Evolutionary conservation across 2,329 filamentous ascomycete species (phyloP).

Genomic region (Apiospora pterosperma): DNA sequence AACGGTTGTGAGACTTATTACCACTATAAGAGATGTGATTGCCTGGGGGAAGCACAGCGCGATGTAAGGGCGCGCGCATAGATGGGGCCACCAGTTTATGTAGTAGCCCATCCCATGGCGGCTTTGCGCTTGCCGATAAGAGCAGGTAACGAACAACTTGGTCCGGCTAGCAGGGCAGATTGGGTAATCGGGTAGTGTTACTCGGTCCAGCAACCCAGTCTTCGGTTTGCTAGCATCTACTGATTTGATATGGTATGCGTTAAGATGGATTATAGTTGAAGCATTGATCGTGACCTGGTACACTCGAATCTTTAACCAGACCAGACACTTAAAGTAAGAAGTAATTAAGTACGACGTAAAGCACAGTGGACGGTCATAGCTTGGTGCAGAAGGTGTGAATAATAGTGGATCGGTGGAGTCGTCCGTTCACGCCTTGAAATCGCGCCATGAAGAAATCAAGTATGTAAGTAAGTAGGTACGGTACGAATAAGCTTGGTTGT

Average conservation of each 20-base stretch:
- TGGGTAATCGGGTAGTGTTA: background rate
- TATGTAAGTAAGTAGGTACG: no score
- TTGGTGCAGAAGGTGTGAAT: background rate
- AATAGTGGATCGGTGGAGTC: background rate
- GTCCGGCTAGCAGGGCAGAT: background rate
- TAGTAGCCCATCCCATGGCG: background rate
- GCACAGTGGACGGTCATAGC: no score
- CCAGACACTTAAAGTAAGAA: no score
- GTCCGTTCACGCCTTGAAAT: background rate
- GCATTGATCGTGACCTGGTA: background rate
- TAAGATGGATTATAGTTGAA: background rate
- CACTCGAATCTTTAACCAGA: no score
- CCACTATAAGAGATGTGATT: background rate
- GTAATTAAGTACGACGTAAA: no score
- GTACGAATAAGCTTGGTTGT: no score
- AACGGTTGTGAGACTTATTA: background rate
- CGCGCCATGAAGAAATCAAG: slow-evolving; percentile 1
- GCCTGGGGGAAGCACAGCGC: background rate
- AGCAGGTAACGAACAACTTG: background rate
- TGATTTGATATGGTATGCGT: background rate
- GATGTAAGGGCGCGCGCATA: background rate
- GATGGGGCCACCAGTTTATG: background rate
- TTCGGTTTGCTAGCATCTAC: background rate
- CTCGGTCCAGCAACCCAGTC: background rate
- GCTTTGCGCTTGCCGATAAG: background rate